A percentile compares a stretch with the other conserved stretches of the same genome.
Conservation (phyloP, 306 rosid species). For the Luffa aegyptiaca region DNA sequence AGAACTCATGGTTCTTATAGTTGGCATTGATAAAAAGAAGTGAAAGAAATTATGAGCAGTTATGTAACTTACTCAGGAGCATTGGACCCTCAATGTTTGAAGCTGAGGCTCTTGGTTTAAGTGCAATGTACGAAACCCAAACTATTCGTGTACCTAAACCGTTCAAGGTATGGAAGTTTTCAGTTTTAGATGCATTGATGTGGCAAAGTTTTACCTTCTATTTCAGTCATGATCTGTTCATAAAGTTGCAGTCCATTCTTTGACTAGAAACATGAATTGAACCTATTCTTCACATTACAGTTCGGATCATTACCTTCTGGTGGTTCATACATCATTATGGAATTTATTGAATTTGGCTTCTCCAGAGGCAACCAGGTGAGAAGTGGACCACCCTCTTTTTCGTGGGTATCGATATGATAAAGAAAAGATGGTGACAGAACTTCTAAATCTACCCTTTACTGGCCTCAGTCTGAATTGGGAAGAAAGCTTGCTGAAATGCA, state of each 20-base stretch:
- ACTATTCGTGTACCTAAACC: constrained; percentile 83
- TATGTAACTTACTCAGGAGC: constrained; percentile 44
- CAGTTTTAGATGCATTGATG: background rate
- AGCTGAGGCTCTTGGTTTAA: constrained; percentile 90
- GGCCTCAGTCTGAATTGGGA: constrained; percentile 61
- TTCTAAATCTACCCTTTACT: constrained; percentile 11
- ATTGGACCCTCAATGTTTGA: constrained; percentile 92
- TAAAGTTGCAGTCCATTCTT: background rate
- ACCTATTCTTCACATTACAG: constrained; percentile 38
- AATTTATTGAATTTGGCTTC: constrained; percentile 69
- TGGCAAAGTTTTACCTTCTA: constrained; percentile 1
- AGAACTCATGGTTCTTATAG: background rate
- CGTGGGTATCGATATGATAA: background rate
- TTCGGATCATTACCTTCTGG: constrained; percentile 75
- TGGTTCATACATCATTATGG: constrained; percentile 94
- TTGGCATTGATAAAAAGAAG: background rate
- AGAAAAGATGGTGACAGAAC: background rate
- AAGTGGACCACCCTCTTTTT: constrained; percentile 13
- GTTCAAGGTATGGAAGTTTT: constrained; percentile 49
- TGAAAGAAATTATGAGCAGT: background rate
- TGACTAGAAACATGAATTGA: constrained; percentile 10
- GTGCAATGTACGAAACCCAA: constrained; percentile 70
- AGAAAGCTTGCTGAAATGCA: constrained; percentile 96
- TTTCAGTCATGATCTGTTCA: background rate
- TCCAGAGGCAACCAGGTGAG: constrained; percentile 77